Percentiles rank a stretch among this genome's conserved stretches.
phyloP scores from a whole-genome alignment of 2,329 filamentous ascomycete species.

The Botrytis sinoallii region DNA sequence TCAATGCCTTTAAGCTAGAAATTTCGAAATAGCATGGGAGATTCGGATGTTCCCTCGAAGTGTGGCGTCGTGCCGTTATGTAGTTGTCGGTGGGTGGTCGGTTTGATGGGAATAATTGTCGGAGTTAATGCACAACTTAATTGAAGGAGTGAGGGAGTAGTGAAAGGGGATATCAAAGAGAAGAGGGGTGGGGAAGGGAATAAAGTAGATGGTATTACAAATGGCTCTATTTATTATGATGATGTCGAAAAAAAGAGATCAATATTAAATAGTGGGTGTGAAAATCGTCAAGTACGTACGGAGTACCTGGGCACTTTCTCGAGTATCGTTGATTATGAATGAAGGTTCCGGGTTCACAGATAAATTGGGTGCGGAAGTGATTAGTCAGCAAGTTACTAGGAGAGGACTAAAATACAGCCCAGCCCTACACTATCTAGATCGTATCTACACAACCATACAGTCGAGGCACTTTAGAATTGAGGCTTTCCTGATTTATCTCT shows the following conservation, averaged over 20 bases:
- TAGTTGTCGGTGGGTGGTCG: background rate
- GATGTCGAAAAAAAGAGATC: background rate
- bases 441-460: background rate
- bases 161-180: background rate
- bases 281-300: background rate
- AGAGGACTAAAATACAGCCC: background rate
- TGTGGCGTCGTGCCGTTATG: constrained; percentile 1
- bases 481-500: no score
- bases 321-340: background rate
- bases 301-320: background rate
- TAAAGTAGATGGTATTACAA: background rate
- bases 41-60: background rate
- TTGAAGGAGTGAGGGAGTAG: background rate
- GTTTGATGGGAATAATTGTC: background rate
- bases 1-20: constrained; percentile 7
- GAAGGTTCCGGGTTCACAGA: background rate
- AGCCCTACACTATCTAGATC: background rate
- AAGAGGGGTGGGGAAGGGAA: background rate
- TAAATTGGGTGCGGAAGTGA: background rate
- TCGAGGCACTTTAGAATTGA: no score
- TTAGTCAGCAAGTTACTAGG: background rate
- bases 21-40: background rate
- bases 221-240: background rate
- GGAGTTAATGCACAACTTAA: constrained; percentile 1
- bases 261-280: background rate